These are phyloP conservation scores for Fusarium xyrophilum DNA, from an alignment of 2,329 filamentous ascomycete genomes.

Conservation along the genomic window DNA sequence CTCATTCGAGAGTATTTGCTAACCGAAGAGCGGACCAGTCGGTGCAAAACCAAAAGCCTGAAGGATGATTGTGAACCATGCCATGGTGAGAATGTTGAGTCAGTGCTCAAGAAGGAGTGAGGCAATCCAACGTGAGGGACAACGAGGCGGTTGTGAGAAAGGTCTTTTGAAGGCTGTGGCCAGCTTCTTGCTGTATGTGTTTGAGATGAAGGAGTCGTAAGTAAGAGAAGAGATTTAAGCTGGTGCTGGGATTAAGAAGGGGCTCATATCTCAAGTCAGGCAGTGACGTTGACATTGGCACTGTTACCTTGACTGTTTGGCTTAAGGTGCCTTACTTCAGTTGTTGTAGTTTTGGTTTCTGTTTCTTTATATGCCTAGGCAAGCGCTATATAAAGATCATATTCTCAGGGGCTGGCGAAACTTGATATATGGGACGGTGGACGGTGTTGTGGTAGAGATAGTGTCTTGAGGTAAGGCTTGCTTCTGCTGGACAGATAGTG, in stretches of 20 bases:
- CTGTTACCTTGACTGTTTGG: background rate
- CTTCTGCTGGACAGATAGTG: background rate
- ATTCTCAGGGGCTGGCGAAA: background rate
- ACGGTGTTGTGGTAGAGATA: background rate
- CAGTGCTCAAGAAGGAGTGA: background rate
- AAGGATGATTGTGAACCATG: background rate
- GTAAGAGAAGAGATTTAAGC: background rate
- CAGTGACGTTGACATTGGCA: background rate
- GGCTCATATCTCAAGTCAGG: background rate
- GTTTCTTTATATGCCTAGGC: background rate
- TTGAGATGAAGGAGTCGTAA: background rate
- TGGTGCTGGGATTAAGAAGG: background rate
- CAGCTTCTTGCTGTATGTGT: too few relatives aligned
- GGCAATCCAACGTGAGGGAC: background rate
- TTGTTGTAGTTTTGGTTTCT: rapidly evolving
- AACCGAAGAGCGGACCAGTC: background rate
- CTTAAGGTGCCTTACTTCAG: background rate
- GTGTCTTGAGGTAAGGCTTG: rapidly evolving
- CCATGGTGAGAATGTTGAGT: background rate
- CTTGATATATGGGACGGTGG: background rate
- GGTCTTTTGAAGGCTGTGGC: background rate
- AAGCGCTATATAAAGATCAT: background rate
- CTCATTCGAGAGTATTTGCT: background rate
- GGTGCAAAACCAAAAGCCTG: background rate
- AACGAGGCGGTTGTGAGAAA: background rate